Conservation (phyloP, 192 early-diverging fungal species). For the Rhizophagus clarus region DNA sequence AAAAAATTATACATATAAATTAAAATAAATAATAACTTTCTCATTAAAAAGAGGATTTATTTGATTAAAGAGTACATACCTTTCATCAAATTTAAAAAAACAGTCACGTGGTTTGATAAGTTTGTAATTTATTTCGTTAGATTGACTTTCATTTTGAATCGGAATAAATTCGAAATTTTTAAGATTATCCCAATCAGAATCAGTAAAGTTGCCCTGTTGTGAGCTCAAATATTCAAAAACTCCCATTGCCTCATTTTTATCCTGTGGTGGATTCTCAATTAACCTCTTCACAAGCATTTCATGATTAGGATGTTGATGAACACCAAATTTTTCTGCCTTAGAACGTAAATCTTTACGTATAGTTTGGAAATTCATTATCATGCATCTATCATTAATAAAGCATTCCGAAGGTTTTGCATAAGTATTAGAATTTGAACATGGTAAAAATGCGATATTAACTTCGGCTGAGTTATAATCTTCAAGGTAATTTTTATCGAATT, state of each 20-base stretch:
- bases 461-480: slow-evolving; percentile 46
- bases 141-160: slow-evolving; percentile 25
- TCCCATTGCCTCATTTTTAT: slow-evolving; percentile 45
- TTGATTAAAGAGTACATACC: not conserved
- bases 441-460: slow-evolving; percentile 64
- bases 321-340: slow-evolving; percentile 63
- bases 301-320: slow-evolving; percentile 59
- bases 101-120: not conserved
- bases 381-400: slow-evolving; percentile 59
- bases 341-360: slow-evolving; percentile 55
- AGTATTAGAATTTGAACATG: slow-evolving; percentile 40
- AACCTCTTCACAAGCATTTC: slow-evolving; percentile 44
- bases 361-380: slow-evolving; percentile 68
- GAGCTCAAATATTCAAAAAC: slow-evolving; percentile 71
- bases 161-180: slow-evolving; percentile 66
- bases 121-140: not conserved
- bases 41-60: too few relatives aligned
- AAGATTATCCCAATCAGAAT: slow-evolving; percentile 57
- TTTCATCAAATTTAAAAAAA: slow-evolving; percentile 18
- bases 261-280: slow-evolving; percentile 28
- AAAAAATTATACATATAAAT: slow-evolving; percentile 12
- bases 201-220: slow-evolving; percentile 59
- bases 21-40: too few relatives aligned
- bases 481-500: slow-evolving; percentile 61
- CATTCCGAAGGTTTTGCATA: slow-evolving; percentile 64